Conservation (phyloP, 805 yeast species). For the Candida verbasci region DNA sequence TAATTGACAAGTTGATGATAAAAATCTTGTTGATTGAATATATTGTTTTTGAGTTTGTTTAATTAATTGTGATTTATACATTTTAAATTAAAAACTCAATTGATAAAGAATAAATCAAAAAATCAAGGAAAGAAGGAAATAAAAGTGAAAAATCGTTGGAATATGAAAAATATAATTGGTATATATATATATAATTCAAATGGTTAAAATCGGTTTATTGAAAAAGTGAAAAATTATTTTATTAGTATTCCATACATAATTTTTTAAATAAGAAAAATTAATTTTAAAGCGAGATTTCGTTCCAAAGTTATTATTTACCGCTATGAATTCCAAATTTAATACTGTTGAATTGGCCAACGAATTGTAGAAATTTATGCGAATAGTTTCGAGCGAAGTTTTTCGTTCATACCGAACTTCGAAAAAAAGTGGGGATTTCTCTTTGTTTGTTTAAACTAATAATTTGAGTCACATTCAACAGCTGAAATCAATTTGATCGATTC, state of each 20-base stretch:
- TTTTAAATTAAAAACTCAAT: neutral
- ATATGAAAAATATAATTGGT: neutral
- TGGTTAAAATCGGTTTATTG: conserved; percentile 1
- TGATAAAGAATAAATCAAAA: neutral
- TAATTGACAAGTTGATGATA: conserved; percentile 6
- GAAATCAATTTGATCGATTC: no score
- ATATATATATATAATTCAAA: neutral
- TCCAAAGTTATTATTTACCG: no score
- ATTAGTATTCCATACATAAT: neutral
- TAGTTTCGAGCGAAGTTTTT: no score
- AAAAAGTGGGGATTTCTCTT: no score
- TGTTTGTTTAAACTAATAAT: no score
- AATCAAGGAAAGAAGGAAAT: no score
- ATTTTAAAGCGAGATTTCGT: neutral
- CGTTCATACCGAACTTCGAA: no score
- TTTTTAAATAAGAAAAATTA: neutral
- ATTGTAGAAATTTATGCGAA: no score
- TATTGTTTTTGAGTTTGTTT: conserved; percentile 1
- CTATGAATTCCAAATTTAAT: no score
- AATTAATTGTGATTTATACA: conserved; percentile 9
- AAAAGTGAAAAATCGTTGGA: neutral
- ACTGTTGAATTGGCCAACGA: no score
- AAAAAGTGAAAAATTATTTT: no score
- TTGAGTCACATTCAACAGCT: no score
- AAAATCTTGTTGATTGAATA: conserved; percentile 3